phyloP scores from a whole-genome alignment of 768 basidiomycete genomes.

The Coprinopsis strossmayeri region DNA sequence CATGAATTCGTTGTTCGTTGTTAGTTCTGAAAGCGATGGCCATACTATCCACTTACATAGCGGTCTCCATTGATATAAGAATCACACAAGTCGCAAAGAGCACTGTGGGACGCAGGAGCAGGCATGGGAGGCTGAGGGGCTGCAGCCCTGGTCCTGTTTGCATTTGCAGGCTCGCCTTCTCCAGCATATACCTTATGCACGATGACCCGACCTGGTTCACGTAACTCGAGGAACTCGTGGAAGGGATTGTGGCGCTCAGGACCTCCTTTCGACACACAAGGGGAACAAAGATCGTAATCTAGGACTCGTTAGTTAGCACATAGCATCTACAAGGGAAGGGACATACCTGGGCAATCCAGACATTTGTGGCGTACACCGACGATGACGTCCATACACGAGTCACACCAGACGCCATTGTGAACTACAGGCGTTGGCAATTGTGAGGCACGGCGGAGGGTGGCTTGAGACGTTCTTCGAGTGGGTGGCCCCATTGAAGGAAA shows the following conservation, averaged over 20 bases:
- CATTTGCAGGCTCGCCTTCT: constrained; percentile 23
- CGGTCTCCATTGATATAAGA: constrained; percentile 62
- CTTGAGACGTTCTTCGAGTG: neutral
- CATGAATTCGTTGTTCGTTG: neutral
- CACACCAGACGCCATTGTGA: constrained; percentile 59
- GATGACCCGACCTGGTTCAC: constrained; percentile 55
- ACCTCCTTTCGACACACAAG: constrained; percentile 43
- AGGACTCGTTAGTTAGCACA: neutral
- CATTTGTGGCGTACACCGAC: constrained; percentile 75
- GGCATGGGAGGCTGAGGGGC: constrained; percentile 10
- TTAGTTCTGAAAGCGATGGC: neutral
- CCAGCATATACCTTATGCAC: constrained; percentile 55
- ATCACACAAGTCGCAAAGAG: constrained; percentile 75
- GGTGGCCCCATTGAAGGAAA: constrained; percentile 9
- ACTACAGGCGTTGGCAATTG: constrained; percentile 27
- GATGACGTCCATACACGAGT: constrained; percentile 51
- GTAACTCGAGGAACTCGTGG: constrained; percentile 69
- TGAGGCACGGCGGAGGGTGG: neutral
- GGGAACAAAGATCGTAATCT: constrained; percentile 72
- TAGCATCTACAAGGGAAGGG: neutral
- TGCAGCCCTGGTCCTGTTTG: neutral
- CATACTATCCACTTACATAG: constrained; percentile 51
- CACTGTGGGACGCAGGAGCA: constrained; percentile 44
- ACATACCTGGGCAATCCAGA: constrained; percentile 63
- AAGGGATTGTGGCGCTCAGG: constrained; percentile 50